These are phyloP conservation scores for Kickxella alabastrina DNA, from an alignment of 192 early-diverging fungal genomes.

Conservation along the genomic window DNA sequence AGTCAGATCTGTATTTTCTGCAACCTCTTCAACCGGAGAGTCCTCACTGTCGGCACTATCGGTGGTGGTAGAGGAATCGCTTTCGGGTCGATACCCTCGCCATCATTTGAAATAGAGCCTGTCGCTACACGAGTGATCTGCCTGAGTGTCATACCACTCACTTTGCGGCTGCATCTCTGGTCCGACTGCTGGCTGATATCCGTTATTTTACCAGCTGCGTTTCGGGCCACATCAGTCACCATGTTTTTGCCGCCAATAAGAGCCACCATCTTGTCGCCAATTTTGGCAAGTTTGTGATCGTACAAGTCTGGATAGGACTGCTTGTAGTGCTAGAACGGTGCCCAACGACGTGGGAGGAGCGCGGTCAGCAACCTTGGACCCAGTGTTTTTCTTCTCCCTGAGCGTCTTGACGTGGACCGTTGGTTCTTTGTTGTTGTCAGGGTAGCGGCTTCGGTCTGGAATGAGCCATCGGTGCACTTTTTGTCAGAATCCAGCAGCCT, in stretches of 20 bases:
- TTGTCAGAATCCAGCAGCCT: slow-evolving; percentile 29
- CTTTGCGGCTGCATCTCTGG: not conserved
- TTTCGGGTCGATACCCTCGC: no score
- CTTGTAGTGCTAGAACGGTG: not conserved
- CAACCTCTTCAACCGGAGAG: not conserved
- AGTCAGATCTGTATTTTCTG: not conserved
- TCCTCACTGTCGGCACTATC: not conserved
- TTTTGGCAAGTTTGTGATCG: not conserved
- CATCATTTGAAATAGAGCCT: not conserved
- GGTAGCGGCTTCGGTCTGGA: not conserved
- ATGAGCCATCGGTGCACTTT: slow-evolving; percentile 32
- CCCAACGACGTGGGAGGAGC: no score
- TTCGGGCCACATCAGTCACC: slow-evolving; percentile 6
- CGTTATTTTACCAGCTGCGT: slow-evolving; percentile 19
- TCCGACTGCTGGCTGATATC: not conserved
- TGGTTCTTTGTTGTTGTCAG: not conserved
- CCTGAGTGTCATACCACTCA: slow-evolving; percentile 3
- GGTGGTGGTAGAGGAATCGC: not conserved
- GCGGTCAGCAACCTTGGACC: no score
- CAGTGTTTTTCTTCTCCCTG: no score
- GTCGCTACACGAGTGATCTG: slow-evolving; percentile 12
- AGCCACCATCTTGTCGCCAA: slow-evolving; percentile 6
- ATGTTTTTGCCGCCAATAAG: slow-evolving; percentile 3
- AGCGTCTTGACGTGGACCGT: no score
- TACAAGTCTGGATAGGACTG: no score